These are phyloP conservation scores for Penicillium sp. DNA, from an alignment of 2,329 filamentous ascomycete genomes.

Conservation along the genomic window DNA sequence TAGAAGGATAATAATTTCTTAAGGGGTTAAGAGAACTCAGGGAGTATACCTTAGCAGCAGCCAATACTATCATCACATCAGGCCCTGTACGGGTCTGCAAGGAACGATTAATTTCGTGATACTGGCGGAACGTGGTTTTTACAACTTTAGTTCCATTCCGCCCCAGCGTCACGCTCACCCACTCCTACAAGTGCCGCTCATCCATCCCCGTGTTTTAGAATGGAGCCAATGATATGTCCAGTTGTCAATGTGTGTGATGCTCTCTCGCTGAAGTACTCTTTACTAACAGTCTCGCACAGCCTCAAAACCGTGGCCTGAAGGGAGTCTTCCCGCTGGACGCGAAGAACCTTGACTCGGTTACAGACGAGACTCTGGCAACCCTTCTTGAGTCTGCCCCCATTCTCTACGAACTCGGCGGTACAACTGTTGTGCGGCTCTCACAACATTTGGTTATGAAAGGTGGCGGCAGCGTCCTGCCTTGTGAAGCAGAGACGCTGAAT, in stretches of 20 bases:
- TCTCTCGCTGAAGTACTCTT: background rate
- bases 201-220: background rate
- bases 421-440: slow-evolving; percentile 26
- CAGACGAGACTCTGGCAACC: background rate
- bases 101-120: too few species aligned
- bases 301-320: background rate
- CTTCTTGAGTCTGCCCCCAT: slow-evolving; percentile 12
- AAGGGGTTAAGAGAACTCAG: too few species aligned
- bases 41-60: too few species aligned
- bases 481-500: slow-evolving; percentile 22
- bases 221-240: background rate
- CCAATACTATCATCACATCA: too few species aligned
- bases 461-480: slow-evolving; percentile 16
- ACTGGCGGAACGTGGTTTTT: too few species aligned
- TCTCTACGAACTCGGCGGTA: slow-evolving; percentile 18
- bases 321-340: background rate
- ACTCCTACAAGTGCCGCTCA: too few species aligned
- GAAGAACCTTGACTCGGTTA: background rate
- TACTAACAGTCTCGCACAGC: background rate
- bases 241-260: background rate
- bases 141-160: too few species aligned
- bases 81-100: too few species aligned
- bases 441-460: slow-evolving; percentile 1
- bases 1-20: too few species aligned
- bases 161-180: too few species aligned